Evolutionary conservation across 140 eudicot species (phyloP), one percentile per base, ranked within the genome.

Genomic region (Senecio squalidus): DNA sequence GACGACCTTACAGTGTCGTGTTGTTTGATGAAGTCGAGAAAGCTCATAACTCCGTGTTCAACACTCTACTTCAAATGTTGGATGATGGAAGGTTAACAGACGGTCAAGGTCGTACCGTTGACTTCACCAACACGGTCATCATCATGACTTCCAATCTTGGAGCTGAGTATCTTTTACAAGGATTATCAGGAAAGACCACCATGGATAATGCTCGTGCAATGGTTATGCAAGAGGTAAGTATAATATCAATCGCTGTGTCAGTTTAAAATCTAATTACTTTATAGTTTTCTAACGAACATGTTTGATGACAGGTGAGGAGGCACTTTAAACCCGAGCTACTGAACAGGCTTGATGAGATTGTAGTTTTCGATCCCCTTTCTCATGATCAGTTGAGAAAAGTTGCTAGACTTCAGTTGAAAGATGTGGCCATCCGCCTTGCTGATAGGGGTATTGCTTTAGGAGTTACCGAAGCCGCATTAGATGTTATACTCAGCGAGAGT

Each of bases 101-200:
- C 16, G 98, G 98, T 58, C 98, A 92, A 73, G 98, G 98, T 20
- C 76, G 98, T 0, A 87, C 95, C 0, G 98, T 92, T 0, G 98
- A 92, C 60, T 92, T 92, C 75, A 92, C 89, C 17, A 92, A 92
- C 55, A 70, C 96, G 0, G 96, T 92, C 25, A 78, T 92, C 49
- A 92, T 92, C 30, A 79, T 92, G 98, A 92, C 98, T 23, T 92
- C 98, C 9, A 92, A 92, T 52, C 85, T 92, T 1, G 98, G 98
- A 54, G 98, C 98, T 0, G 98, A 92, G 53, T 73, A 77, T 71
- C 85, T 92, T 17, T 53, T 92, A 8, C 31, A 77, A 8, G 98
- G 98, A 22, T 59, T 92, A 25, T 73, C 71, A 38, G 98, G 96
- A 14, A 87, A 92, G 58, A 72, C 83, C 8, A 67, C 89, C 6